Evolutionary conservation across 768 basidiomycete genomes (phyloP), one percentile per base, ranked within the genome.

Genomic region (Mycena latifolia): DNA sequence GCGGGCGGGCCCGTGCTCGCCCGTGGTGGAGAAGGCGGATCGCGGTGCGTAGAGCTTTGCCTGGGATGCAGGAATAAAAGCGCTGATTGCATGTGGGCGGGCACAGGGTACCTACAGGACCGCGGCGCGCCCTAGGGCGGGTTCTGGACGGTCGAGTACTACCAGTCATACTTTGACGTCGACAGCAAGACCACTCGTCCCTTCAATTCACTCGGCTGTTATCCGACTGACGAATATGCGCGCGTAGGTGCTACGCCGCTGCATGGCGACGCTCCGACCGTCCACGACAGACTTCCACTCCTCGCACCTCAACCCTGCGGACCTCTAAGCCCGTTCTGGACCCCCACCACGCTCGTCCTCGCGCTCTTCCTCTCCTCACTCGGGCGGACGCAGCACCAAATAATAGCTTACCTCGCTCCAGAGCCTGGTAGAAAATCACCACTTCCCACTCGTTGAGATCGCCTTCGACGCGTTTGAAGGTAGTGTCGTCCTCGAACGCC

Each of bases 261-360:
- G 93, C 72, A 91, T 92, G 76, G 85, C 85, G 18, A 94, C 93
- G 0, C 80, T 95, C 58, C 86, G 92, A n/a, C 92, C 92, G 20
- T 84, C 85, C 29, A 85, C 89, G 31, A 79, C 63, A 12, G 64
- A 66, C 48, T 94, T 88, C 74, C 83, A 88, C 55, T 81, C 88
- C 6, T 84, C 85, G 15, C 87, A 90, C 64, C 84, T 91, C 35
- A 85, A 83, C 59, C 91, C 91, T 45, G 84, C 89, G 45, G 92
- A 94, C 75, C 86, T 94, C 45, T 92, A 93, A 96, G 96, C 0
- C 96, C 97, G 1, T 98, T 99, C 82, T 99, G 97, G 97, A 95
- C 96, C 0, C 86, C 98, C 41, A 97, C 96, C 1, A 99, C 97
- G 0, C 88, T 99, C 67, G 92, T 98, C 47, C 94, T 99, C 75